Evolutionary conservation across 371 early-diverging fungal genomes (phyloP).

Genomic region (Parasitella parasitica): DNA sequence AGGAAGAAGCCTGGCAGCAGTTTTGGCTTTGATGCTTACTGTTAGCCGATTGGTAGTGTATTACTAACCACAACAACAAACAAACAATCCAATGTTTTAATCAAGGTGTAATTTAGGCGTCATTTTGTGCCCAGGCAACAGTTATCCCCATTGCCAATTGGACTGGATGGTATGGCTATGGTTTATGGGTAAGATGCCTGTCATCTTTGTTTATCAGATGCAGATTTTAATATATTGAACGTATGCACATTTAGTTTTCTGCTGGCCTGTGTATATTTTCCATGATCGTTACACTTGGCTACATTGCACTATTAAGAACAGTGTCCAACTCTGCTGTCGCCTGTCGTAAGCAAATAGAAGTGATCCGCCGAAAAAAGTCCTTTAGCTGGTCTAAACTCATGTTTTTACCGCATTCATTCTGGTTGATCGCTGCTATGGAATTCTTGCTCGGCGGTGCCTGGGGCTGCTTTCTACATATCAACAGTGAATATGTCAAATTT

Average conservation of each 20-base stretch:
- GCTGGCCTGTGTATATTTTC: conserved; percentile 63
- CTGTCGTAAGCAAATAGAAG: conserved; percentile 37
- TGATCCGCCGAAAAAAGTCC: conserved; percentile 55
- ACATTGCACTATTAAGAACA: conserved; percentile 49
- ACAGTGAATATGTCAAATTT: conserved; percentile 68
- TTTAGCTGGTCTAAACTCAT: conserved; percentile 62
- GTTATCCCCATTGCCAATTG: conserved; percentile 62
- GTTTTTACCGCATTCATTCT: conserved; percentile 64
- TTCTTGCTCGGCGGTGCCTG: conserved; percentile 68
- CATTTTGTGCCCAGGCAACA: conserved; percentile 66
- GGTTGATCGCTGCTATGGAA: conserved; percentile 64
- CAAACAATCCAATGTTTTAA: not conserved
- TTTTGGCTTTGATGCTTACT: conserved; percentile 66
- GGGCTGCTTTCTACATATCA: conserved; percentile 75
- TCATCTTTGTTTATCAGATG: not conserved
- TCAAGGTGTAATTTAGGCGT: conserved; percentile 25
- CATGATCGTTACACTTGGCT: conserved; percentile 60
- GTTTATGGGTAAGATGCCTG: conserved; percentile 60
- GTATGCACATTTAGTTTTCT: conserved; percentile 55
- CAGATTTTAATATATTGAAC: not conserved
- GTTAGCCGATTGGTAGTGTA: conserved; percentile 61
- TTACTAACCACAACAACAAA: not conserved
- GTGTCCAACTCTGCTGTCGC: conserved; percentile 8
- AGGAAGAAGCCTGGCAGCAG: conserved; percentile 62
- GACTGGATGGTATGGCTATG: conserved; percentile 70